A percentile compares a stretch with the other conserved stretches of the same genome.
Evolutionary conservation across 2,329 filamentous ascomycete species (phyloP).

Genomic region (Penicillium sp.): DNA sequence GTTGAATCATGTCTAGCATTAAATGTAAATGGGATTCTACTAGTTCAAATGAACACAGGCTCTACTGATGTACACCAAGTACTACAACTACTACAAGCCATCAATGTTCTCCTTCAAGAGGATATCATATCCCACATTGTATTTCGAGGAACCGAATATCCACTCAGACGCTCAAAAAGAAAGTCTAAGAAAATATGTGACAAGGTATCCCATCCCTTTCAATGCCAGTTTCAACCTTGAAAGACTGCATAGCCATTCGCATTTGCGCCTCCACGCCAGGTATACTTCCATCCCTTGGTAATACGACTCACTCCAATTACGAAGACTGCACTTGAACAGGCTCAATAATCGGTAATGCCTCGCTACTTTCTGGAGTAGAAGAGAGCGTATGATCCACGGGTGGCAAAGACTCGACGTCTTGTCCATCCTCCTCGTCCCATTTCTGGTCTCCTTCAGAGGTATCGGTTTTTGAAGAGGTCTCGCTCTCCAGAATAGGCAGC

Average conservation of each 20-base stretch:
- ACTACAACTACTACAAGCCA: background rate
- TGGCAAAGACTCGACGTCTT: constrained; percentile 6
- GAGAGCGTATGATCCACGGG: constrained; percentile 15
- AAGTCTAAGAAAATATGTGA: background rate
- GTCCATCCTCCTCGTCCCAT: constrained; percentile 9
- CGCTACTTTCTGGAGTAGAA: constrained; percentile 4
- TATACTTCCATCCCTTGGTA: background rate
- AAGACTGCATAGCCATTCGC: constrained; percentile 7
- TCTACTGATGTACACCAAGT: background rate
- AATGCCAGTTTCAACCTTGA: background rate
- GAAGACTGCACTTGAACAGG: constrained; percentile 13
- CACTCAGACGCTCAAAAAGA: background rate
- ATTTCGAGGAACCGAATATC: background rate
- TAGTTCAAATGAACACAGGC: background rate
- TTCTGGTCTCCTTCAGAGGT: background rate
- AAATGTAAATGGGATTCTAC: background rate
- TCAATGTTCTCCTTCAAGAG: background rate
- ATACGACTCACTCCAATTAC: constrained; percentile 3
- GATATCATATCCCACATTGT: background rate
- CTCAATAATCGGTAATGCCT: background rate
- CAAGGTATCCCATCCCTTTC: background rate
- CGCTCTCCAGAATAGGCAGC: constrained; percentile 9
- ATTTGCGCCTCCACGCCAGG: background rate
- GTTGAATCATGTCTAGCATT: background rate
- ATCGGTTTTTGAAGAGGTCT: constrained; percentile 14